phyloP scores from a whole-genome alignment of 1,284 basidiomycete species.

The Cutaneotrichosporon sp. region DNA sequence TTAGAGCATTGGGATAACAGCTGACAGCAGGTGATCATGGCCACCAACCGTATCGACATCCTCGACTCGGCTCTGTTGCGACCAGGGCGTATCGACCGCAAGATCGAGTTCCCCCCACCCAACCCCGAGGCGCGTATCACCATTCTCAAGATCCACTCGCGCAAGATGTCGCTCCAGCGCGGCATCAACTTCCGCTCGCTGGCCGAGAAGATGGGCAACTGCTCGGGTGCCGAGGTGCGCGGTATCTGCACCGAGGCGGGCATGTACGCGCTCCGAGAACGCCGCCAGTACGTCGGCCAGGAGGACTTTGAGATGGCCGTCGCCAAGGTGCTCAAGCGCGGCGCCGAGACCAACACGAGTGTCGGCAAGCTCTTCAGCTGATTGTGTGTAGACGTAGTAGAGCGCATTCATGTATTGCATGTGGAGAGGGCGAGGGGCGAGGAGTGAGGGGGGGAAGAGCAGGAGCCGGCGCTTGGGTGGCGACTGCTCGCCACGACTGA shows the following conservation, averaged over 20 bases:
- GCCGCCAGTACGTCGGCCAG: conserved; percentile 94
- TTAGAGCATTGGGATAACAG: too few species aligned
- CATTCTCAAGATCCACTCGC: conserved; percentile 94
- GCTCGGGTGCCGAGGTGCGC: conserved; percentile 95
- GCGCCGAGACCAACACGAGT: conserved; percentile 84
- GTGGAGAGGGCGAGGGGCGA: background rate
- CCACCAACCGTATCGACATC: conserved; percentile 97
- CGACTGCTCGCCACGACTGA: background rate
- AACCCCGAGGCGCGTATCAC: conserved; percentile 96
- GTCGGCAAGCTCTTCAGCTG: conserved; percentile 80
- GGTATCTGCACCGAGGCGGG: conserved; percentile 99
- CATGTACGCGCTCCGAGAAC: conserved; percentile 95
- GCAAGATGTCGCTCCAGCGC: conserved; percentile 98
- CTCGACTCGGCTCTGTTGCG: conserved; percentile 92
- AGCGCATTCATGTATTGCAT: conserved; percentile 1
- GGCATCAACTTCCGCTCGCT: conserved; percentile 93
- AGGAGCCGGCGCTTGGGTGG: too few species aligned
- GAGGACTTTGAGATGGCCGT: conserved; percentile 99
- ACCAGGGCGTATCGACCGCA: conserved; percentile 96
- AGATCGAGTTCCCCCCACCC: conserved; percentile 99
- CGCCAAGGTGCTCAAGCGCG: conserved; percentile 92
- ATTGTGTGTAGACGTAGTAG: background rate
- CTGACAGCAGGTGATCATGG: conserved; percentile 77
- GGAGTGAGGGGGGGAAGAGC: too few species aligned
- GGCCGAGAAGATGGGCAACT: conserved; percentile 99